Conservation (phyloP, 2,329 filamentous ascomycete species). For the Penicillium brasilianum region DNA sequence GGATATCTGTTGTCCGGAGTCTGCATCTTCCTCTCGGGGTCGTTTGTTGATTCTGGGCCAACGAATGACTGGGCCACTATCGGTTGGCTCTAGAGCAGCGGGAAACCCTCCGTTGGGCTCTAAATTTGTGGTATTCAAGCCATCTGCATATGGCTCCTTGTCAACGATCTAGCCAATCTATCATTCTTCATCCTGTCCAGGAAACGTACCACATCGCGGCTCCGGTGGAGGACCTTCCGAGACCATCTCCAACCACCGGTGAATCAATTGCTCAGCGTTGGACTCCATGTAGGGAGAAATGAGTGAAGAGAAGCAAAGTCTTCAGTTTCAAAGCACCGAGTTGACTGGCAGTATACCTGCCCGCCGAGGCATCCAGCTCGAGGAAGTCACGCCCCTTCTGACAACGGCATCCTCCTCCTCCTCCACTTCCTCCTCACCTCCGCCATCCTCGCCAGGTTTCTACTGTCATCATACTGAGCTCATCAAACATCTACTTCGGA, state of each 20-base stretch:
- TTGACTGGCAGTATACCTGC: no score
- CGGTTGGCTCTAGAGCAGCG: neutral
- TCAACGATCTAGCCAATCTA: neutral
- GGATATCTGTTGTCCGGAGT: neutral
- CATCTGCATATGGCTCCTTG: neutral
- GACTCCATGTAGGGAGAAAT: constrained; percentile 10
- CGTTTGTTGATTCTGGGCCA: neutral
- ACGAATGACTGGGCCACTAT: neutral
- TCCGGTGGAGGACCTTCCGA: neutral
- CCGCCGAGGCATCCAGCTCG: neutral
- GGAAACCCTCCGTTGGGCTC: neutral
- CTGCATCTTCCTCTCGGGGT: neutral
- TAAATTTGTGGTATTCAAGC: neutral
- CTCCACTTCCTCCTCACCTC: neutral
- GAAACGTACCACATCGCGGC: neutral
- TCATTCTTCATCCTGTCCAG: neutral
- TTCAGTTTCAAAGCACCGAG: neutral
- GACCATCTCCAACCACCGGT: constrained; percentile 25
- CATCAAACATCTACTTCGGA: neutral
- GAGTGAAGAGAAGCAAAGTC: neutral
- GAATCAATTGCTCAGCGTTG: constrained; percentile 9
- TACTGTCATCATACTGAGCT: no score
- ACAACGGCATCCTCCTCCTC: neutral
- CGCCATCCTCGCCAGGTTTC: neutral
- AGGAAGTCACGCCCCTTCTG: constrained; percentile 3